These are phyloP conservation scores for Vanrija pseudolonga DNA, from an alignment of 1,284 basidiomycete species.

Conservation along the genomic window DNA sequence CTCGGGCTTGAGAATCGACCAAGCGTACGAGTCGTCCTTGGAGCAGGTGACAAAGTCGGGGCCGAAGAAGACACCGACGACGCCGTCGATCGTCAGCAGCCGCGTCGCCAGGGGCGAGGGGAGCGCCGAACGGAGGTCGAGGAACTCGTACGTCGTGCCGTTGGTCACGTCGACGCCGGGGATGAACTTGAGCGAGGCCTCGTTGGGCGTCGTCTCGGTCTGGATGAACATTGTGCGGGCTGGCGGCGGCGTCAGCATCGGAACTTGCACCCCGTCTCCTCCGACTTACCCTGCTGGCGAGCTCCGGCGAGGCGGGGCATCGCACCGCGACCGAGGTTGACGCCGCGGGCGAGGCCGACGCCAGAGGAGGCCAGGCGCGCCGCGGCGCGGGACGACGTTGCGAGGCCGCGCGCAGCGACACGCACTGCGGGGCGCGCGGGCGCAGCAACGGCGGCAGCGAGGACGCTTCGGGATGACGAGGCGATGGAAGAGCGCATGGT, in stretches of 20 bases:
- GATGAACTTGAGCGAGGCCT: conserved; percentile 96
- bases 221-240: conserved; percentile 93
- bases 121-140: conserved; percentile 78
- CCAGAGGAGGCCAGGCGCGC: neutral
- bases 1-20: conserved; percentile 95
- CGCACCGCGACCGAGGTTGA: conserved; percentile 4
- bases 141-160: conserved; percentile 83
- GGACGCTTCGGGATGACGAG: conserved; percentile 24
- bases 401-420: conserved; percentile 13
- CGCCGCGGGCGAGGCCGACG: neutral
- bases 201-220: conserved; percentile 95
- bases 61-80: conserved; percentile 86
- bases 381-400: conserved; percentile 4
- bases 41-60: conserved; percentile 97
- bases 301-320: conserved; percentile 4
- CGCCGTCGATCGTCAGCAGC: conserved; percentile 88
- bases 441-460: neutral
- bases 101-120: conserved; percentile 86
- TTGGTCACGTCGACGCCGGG: conserved; percentile 79
- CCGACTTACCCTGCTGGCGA: conserved; percentile 21
- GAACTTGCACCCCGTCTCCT: neutral
- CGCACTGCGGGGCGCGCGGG: neutral
- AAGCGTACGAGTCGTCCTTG: conserved; percentile 79
- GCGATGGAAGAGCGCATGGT: conserved; percentile 29
- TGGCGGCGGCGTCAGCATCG: conserved; percentile 38